phyloP scores from a whole-genome alignment of 805 yeast genomes.

The Myxozyma kluyveri region DNA sequence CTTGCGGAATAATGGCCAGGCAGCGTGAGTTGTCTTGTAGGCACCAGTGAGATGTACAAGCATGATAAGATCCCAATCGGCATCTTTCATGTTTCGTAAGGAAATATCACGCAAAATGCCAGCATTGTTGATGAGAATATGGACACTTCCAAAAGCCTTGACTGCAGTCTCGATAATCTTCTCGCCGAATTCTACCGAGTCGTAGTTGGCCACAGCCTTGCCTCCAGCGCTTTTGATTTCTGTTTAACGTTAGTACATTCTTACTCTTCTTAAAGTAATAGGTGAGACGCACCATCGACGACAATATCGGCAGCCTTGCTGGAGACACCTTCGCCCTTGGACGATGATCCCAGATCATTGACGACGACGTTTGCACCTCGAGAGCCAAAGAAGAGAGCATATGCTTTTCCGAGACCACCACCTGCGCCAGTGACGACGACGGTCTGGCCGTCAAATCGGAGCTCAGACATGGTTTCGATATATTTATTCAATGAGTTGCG shows the following conservation, averaged over 20 bases:
- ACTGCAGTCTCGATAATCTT: constrained; percentile 83
- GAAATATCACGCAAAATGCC: constrained; percentile 89
- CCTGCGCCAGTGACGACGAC: constrained; percentile 97
- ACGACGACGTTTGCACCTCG: constrained; percentile 95
- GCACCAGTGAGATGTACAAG: constrained; percentile 92
- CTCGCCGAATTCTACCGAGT: constrained; percentile 82
- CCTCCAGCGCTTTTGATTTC: constrained; percentile 80
- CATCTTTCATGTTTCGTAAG: constrained; percentile 78
- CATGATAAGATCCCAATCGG: constrained; percentile 73
- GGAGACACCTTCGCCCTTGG: constrained; percentile 66
- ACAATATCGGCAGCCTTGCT: constrained; percentile 75
- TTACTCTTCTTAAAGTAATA: not conserved
- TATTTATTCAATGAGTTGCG: too few species aligned
- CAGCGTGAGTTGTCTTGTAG: constrained; percentile 76
- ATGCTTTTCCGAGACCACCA: constrained; percentile 89
- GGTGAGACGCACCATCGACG: constrained; percentile 48
- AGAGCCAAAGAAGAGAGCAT: constrained; percentile 81
- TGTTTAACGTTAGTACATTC: not conserved
- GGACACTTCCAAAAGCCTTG: constrained; percentile 82
- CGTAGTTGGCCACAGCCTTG: constrained; percentile 87
- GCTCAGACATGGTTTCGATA: constrained; percentile 5
- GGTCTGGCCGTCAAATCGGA: constrained; percentile 73
- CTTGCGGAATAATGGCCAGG: constrained; percentile 84
- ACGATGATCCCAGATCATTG: constrained; percentile 86
- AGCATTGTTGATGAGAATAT: constrained; percentile 87